phyloP scores from a whole-genome alignment of 805 yeast genomes.

The Candida bentonensis region DNA sequence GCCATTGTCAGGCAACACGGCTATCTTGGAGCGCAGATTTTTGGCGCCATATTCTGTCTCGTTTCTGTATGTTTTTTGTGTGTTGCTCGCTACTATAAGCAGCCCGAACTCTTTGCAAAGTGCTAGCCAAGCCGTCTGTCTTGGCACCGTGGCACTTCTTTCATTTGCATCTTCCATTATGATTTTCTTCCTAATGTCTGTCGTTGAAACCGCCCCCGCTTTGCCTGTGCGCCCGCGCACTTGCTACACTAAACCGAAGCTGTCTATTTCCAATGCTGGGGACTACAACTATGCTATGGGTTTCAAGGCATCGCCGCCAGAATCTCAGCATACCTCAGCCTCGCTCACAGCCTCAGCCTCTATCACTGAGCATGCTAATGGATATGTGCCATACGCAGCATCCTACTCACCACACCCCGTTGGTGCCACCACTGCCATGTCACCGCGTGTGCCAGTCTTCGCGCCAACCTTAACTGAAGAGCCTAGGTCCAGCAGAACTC shows the following conservation, averaged over 20 bases:
- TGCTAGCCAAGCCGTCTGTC: neutral
- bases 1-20: neutral
- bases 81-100: neutral
- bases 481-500: too few species aligned
- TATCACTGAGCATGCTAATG: neutral
- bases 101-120: neutral
- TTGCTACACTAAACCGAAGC: neutral
- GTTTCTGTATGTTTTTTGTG: neutral
- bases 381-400: neutral
- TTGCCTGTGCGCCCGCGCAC: neutral
- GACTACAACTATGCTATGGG: neutral
- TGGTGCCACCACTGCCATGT: neutral
- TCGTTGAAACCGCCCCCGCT: neutral
- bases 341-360: neutral
- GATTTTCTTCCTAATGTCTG: too few species aligned
- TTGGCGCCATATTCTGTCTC: neutral
- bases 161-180: neutral
- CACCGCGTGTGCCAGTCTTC: neutral
- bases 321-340: neutral
- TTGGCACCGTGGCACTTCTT: neutral
- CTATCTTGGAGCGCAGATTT: neutral
- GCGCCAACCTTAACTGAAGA: neutral
- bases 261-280: neutral
- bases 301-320: neutral
- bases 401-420: neutral